phyloP scores from a whole-genome alignment of 257 asterid genomes.

The Gardenia jasminoides region DNA sequence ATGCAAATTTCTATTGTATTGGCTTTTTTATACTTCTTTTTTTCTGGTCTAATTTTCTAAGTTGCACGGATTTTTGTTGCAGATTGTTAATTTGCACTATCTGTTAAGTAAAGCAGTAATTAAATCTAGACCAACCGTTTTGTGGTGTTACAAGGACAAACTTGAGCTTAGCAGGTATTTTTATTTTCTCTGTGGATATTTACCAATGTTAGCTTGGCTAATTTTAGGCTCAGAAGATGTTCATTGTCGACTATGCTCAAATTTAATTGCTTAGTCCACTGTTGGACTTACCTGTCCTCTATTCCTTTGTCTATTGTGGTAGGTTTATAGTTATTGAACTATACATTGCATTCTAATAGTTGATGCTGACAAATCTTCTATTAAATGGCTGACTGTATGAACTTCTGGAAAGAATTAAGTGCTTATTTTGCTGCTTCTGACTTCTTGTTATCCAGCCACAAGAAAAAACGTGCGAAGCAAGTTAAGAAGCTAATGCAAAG shows the following conservation, averaged over 20 bases:
- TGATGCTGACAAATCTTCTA: not conserved
- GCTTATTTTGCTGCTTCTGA: not conserved
- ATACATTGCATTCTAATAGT: not conserved
- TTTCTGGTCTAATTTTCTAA: not conserved
- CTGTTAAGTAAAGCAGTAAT: constrained; percentile 57
- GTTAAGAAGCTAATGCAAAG: constrained; percentile 53
- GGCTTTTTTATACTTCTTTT: not conserved
- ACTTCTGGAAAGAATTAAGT: not conserved
- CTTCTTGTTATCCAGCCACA: constrained; percentile 41
- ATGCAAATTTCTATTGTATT: too few relatives aligned
- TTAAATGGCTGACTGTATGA: not conserved
- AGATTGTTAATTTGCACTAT: constrained; percentile 62
- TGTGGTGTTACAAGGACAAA: constrained; percentile 88
- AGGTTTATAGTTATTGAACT: not conserved
- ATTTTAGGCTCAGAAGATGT: not conserved
- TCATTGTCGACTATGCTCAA: not conserved
- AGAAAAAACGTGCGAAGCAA: constrained; percentile 69
- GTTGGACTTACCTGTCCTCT: not conserved
- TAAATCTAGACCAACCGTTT: constrained; percentile 60
- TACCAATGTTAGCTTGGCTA: not conserved
- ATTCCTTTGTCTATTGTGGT: not conserved
- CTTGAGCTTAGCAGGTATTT: constrained; percentile 74
- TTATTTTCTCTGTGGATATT: not conserved
- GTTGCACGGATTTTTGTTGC: not conserved
- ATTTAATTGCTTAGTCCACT: not conserved